Evolutionary conservation across 1,284 basidiomycete species (phyloP), one percentile per base, ranked within the genome.

Genomic region (Austroboletus niveus): DNA sequence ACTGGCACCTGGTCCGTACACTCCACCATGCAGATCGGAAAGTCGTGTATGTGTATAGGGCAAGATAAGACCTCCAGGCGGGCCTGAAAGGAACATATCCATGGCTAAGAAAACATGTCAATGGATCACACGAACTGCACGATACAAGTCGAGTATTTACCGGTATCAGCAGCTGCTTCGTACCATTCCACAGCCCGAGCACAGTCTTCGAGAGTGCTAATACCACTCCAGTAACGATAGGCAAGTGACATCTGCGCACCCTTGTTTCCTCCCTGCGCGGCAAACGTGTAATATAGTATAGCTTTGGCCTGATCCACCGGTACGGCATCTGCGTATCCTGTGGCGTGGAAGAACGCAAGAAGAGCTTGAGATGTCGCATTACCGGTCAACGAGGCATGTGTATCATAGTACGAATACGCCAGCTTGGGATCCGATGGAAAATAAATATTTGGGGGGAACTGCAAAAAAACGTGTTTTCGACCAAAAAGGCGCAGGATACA

Each of bases 171-270:
- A 0, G 93, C 92, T 38, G 76, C 78, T 63, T 92, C 89, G 67
- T 97, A 98, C 86, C 91, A 97, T 24, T 83, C 80, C 42, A 94
- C 71, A 4, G 94, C 90, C 7, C 81, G 75, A 63, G 83, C 76
- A 67, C 95, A 98, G 61, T 87, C 85, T 66, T 97, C 93, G 48
- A 85, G 77, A 0, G 91, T 88, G 7, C 94, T 92, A 54, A 99
- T 95, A 0, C 97, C 97, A 27, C 88, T 87, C 89, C 92, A 97
- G 66, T 95, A 88, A n/a, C 94, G 82, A 69, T 96, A 98, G 0
- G 87, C 97, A 36, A 99, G 76, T 0, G 93, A 84, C 90, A 96
- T 94, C 67, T 95, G 89, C 0, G 96, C 90, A 5, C 89, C 85
- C 58, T 86, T 83, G 70, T 95, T 81, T 0, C 89, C 92, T 15